phyloP scores from a whole-genome alignment of 345 rosid genomes.

The Arabis alpina region DNA sequence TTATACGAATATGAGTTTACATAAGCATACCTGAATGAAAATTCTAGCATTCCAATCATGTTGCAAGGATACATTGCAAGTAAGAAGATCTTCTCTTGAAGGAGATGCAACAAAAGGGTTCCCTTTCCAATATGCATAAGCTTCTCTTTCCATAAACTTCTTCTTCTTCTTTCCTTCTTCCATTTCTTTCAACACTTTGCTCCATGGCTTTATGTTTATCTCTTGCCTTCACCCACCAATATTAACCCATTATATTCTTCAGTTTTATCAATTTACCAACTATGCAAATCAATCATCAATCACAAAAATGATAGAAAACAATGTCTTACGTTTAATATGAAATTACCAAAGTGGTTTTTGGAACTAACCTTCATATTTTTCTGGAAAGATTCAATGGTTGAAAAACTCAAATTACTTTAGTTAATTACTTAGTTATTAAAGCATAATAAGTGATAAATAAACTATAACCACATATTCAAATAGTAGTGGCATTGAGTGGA shows the following conservation, averaged over 20 bases:
- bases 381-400: constrained; percentile 13
- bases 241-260: background rate
- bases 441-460: background rate
- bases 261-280: background rate
- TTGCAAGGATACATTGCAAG: constrained; percentile 57
- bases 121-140: constrained; percentile 91
- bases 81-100: constrained; percentile 65
- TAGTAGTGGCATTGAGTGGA: constrained; percentile 25
- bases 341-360: background rate
- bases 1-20: background rate
- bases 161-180: constrained; percentile 53
- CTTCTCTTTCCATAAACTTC: constrained; percentile 66
- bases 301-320: background rate
- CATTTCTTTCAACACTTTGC: constrained; percentile 50
- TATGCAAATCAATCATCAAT: background rate
- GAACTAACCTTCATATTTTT: constrained; percentile 9
- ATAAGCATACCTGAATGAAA: constrained; percentile 54
- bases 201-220: constrained; percentile 78
- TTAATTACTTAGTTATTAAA: constrained; percentile 11
- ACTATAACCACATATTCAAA: background rate
- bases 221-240: constrained; percentile 58
- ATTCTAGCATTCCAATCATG: constrained; percentile 89
- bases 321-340: background rate
- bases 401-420: constrained; percentile 22
- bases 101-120: constrained; percentile 62